These are phyloP conservation scores for Vinca minor DNA, from an alignment of 257 asterid species.

Conservation along the genomic window DNA sequence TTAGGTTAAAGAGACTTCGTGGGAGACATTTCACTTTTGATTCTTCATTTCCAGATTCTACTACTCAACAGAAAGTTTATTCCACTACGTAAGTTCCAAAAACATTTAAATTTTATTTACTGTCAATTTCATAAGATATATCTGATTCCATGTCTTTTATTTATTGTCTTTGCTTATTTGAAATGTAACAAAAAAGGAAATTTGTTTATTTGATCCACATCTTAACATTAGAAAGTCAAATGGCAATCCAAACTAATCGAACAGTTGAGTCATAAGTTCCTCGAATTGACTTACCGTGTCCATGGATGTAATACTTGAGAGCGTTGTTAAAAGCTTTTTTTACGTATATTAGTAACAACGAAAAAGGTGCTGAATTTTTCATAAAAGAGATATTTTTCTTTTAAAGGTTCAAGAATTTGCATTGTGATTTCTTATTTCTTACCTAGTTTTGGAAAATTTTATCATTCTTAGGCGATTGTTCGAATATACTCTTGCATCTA, in stretches of 20 bases:
- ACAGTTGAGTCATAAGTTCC: too few species aligned
- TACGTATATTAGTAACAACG: background rate
- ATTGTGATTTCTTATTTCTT: background rate
- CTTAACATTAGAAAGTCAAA: too few species aligned
- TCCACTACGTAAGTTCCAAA: constrained; percentile 46
- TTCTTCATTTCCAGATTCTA: constrained; percentile 50
- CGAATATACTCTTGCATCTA: background rate
- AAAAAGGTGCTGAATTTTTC: background rate
- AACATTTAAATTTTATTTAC: background rate
- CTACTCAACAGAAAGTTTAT: constrained; percentile 49
- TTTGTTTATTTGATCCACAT: too few species aligned
- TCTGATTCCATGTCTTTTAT: too few species aligned
- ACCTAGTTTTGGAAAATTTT: background rate
- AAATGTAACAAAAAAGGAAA: too few species aligned
- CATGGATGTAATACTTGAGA: too few species aligned
- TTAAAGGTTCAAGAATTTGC: background rate
- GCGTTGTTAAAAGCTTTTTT: background rate
- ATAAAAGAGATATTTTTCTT: background rate
- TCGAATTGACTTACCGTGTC: too few species aligned
- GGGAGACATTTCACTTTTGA: constrained; percentile 60
- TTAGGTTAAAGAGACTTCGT: constrained; percentile 51
- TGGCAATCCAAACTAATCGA: too few species aligned
- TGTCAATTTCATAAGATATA: background rate
- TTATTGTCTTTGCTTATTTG: background rate
- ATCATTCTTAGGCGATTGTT: background rate